A percentile compares a stretch with the other conserved stretches of the same genome.
Evolutionary conservation across 2,329 filamentous ascomycete species (phyloP).

Genomic region (Aureobasidium sp.): DNA sequence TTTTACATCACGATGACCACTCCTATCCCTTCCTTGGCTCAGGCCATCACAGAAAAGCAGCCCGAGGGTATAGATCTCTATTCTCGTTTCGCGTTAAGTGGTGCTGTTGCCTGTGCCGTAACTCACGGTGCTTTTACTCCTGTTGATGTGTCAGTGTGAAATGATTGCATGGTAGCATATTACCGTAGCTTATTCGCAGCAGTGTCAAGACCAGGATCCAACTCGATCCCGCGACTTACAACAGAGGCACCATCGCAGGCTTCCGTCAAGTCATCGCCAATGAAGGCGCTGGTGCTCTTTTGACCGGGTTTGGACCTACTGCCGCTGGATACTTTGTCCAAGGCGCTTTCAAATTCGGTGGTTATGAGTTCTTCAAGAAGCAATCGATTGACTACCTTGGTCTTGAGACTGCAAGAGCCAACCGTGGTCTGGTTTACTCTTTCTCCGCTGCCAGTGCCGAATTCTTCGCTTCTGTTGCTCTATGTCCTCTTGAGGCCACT

Average conservation of each 20-base stretch:
- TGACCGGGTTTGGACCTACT: conserved; percentile 80
- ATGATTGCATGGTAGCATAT: background rate
- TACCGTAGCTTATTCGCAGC: conserved; percentile 19
- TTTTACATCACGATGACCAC: conserved; percentile 31
- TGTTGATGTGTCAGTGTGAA: conserved; percentile 88
- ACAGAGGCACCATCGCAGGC: conserved; percentile 76
- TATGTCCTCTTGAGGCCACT: conserved; percentile 87
- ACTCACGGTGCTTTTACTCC: conserved; percentile 96
- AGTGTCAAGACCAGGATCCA: conserved; percentile 96
- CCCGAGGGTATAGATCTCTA: conserved; percentile 67
- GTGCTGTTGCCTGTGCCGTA: conserved; percentile 94
- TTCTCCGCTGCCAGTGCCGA: conserved; percentile 55
- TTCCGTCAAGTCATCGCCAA: conserved; percentile 78
- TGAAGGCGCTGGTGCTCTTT: conserved; percentile 78
- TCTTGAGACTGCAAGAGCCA: conserved; percentile 66
- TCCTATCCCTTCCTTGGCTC: conserved; percentile 42
- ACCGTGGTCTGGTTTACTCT: conserved; percentile 74
- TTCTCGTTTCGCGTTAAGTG: conserved; percentile 92
- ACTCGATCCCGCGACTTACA: conserved; percentile 83
- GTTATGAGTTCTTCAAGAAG: conserved; percentile 96
- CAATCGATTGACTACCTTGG: conserved; percentile 75
- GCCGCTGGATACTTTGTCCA: conserved; percentile 89
- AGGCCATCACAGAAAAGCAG: conserved; percentile 44
- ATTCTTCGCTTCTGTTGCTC: conserved; percentile 69
- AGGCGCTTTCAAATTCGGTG: conserved; percentile 88